Conservation (phyloP, 2,329 filamentous ascomycete genomes). For the Colletotrichum euphorbiae region DNA sequence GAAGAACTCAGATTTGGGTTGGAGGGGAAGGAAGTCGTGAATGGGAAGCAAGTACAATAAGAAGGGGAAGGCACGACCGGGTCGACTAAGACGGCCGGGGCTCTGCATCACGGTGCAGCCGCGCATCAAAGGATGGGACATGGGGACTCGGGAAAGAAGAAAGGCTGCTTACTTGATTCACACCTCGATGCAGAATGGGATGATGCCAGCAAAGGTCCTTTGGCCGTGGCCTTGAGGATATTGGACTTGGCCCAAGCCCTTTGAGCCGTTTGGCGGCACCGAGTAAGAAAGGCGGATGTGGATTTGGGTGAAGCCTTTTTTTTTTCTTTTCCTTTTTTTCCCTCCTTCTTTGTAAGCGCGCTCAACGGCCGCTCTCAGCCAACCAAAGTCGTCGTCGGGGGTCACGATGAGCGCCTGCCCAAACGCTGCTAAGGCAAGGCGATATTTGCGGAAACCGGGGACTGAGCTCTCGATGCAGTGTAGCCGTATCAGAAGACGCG, state of each 20-base stretch:
- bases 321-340: too few relatives aligned
- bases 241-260: slow-evolving; percentile 24
- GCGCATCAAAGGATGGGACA: slow-evolving; percentile 18
- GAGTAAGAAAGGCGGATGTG: slow-evolving; percentile 13
- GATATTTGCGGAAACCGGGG: slow-evolving; percentile 27
- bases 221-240: slow-evolving; percentile 37
- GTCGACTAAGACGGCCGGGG: slow-evolving; percentile 24
- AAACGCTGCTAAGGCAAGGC: slow-evolving; percentile 40
- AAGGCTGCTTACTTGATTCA: slow-evolving; percentile 38
- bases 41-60: slow-evolving; percentile 33
- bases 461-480: slow-evolving; percentile 24
- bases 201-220: slow-evolving; percentile 20
- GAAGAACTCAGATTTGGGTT: slow-evolving; percentile 18
- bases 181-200: slow-evolving; percentile 24
- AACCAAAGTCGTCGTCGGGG: slow-evolving; percentile 39
- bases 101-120: slow-evolving; percentile 15
- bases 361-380: slow-evolving; percentile 40
- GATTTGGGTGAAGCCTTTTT: slow-evolving; percentile 27
- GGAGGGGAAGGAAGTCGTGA: slow-evolving; percentile 23
- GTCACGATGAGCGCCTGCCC: slow-evolving; percentile 40
- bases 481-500: slow-evolving; percentile 13
- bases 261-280: slow-evolving; percentile 36
- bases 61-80: slow-evolving; percentile 23
- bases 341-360: slow-evolving; percentile 33
- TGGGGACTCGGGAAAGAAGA: slow-evolving; percentile 8